phyloP scores from a whole-genome alignment of 352 stramenopile genomes.

The Blastocystis sp. region DNA sequence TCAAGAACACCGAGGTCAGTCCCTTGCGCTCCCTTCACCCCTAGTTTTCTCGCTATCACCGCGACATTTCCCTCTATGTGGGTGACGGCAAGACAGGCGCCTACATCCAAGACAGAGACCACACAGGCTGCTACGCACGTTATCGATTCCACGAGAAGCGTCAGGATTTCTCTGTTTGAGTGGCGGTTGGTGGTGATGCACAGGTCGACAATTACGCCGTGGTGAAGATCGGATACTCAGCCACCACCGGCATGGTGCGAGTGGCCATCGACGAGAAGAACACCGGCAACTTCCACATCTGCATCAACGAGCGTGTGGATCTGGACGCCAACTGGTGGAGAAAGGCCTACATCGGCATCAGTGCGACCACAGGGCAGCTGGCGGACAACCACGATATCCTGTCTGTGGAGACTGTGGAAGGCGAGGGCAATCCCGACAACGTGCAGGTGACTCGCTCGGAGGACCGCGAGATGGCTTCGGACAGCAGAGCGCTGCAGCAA shows the following conservation, averaged over 20 bases:
- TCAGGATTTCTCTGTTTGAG: constrained; percentile 65
- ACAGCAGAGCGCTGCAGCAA: not conserved
- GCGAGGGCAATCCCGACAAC: constrained; percentile 24
- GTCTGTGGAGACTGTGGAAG: constrained; percentile 61
- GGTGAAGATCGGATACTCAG: constrained; percentile 58
- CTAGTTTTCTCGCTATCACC: constrained; percentile 60
- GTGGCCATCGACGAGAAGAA: constrained; percentile 64
- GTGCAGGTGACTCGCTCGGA: constrained; percentile 56
- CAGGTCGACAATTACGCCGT: constrained; percentile 62
- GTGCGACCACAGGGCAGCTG: constrained; percentile 69
- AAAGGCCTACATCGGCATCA: constrained; percentile 66
- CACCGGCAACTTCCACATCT: constrained; percentile 63
- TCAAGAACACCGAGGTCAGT: constrained; percentile 68
- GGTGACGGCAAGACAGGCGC: constrained; percentile 30
- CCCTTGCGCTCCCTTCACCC: not conserved
- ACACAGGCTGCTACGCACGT: constrained; percentile 49
- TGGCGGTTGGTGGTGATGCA: not conserved
- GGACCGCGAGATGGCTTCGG: constrained; percentile 20
- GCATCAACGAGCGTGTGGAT: constrained; percentile 62
- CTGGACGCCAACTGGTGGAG: constrained; percentile 65
- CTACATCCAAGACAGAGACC: constrained; percentile 52
- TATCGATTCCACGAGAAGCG: constrained; percentile 66
- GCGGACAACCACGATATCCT: constrained; percentile 73
- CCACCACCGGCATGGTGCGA: not conserved
- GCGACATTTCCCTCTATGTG: constrained; percentile 58